Evolutionary conservation across 495 filamentous ascomycete species (phyloP).

Genomic region (Penicillium paradoxum): DNA sequence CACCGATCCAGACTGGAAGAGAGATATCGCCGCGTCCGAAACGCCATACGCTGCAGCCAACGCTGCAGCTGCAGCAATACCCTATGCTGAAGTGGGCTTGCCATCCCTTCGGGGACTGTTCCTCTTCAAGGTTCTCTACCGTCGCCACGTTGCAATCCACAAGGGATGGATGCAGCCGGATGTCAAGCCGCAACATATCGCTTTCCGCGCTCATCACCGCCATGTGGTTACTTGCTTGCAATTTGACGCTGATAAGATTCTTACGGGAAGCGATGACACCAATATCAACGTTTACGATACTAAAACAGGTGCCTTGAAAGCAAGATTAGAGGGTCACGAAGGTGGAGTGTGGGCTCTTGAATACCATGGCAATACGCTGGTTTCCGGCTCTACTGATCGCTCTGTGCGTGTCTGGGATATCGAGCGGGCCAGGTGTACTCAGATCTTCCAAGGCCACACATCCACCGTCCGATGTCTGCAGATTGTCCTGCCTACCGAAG

Average conservation of each 20-base stretch:
- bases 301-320: slow-evolving; percentile 80
- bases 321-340: slow-evolving; percentile 84
- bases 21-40: slow-evolving; percentile 48
- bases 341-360: slow-evolving; percentile 98
- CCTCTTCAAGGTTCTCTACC: slow-evolving; percentile 94
- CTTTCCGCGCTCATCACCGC: slow-evolving; percentile 89
- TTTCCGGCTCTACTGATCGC: slow-evolving; percentile 94
- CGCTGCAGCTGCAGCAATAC: slow-evolving; percentile 73
- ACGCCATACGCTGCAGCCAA: slow-evolving; percentile 83
- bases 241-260: slow-evolving; percentile 95
- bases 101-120: slow-evolving; percentile 75
- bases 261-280: slow-evolving; percentile 96
- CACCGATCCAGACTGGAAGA: slow-evolving; percentile 42
- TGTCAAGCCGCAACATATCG: slow-evolving; percentile 86
- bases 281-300: slow-evolving; percentile 99
- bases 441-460: slow-evolving; percentile 95
- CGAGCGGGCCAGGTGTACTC: slow-evolving; percentile 79
- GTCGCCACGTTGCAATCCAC: slow-evolving; percentile 81
- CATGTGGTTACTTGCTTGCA: slow-evolving; percentile 98
- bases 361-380: slow-evolving; percentile 89
- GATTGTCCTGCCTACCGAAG: slow-evolving; percentile 81
- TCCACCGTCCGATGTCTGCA: slow-evolving; percentile 95
- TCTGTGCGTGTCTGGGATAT: slow-evolving; percentile 98
- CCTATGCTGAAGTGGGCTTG: slow-evolving; percentile 75
- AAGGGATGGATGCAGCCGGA: slow-evolving; percentile 84